Conservation (phyloP, 2,329 filamentous ascomycete species). For the Epichloe glyceriae region DNA sequence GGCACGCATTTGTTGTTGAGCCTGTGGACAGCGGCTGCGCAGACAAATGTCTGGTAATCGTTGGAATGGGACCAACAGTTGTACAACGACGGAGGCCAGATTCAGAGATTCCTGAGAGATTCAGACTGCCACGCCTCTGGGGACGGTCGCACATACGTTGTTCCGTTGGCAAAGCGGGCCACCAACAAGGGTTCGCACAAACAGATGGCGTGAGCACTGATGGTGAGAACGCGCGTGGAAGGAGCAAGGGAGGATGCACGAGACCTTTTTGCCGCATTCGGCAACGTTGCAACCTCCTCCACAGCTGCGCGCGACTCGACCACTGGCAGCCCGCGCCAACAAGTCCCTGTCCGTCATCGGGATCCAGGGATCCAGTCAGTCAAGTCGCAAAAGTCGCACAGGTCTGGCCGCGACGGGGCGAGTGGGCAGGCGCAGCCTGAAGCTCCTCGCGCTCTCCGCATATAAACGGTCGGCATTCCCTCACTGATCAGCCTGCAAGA, state of each 20-base stretch:
- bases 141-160: background rate
- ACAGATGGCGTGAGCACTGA: too few species aligned
- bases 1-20: too few species aligned
- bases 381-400: background rate
- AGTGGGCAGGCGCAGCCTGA: background rate
- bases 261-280: conserved; percentile 4
- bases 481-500: conserved; percentile 8
- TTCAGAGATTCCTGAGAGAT: background rate
- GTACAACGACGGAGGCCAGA: background rate
- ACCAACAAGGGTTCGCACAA: background rate
- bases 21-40: too few species aligned
- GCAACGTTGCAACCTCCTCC: background rate
- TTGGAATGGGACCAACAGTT: background rate
- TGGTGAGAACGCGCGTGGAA: background rate
- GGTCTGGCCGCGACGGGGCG: background rate
- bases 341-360: background rate
- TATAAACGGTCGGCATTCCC: conserved; percentile 37
- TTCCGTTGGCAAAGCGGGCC: background rate
- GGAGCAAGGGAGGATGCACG: conserved; percentile 2
- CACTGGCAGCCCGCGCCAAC: background rate
- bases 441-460: conserved; percentile 12
- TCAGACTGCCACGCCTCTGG: background rate
- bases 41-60: too few species aligned
- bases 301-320: background rate
- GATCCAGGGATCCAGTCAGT: background rate